Evolutionary conservation across 495 filamentous ascomycete genomes (phyloP).

Genomic region (Poronia punctata): DNA sequence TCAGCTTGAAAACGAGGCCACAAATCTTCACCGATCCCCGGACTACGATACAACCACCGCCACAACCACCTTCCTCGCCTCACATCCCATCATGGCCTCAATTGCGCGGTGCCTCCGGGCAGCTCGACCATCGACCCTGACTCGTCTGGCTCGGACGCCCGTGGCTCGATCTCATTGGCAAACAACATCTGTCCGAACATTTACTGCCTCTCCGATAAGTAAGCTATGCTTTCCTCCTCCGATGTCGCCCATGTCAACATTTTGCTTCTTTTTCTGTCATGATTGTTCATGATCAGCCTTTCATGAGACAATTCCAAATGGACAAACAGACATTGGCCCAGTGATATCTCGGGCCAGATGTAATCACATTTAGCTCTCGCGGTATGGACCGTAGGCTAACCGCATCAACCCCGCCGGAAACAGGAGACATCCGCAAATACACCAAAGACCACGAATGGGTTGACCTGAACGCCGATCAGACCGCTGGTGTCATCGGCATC

Average conservation of each 20-base stretch:
- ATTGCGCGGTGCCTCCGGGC: slow-evolving; percentile 41
- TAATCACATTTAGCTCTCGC: too few species aligned
- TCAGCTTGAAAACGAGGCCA: slow-evolving; percentile 13
- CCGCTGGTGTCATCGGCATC: slow-evolving; percentile 70
- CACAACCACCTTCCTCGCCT: not conserved
- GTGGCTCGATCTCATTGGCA: slow-evolving; percentile 23
- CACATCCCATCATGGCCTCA: slow-evolving; percentile 35
- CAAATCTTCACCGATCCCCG: not conserved
- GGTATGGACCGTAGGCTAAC: slow-evolving; percentile 8
- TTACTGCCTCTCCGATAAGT: slow-evolving; percentile 40
- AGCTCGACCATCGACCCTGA: slow-evolving; percentile 34
- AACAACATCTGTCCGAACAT: slow-evolving; percentile 27
- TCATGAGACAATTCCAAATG: too few species aligned
- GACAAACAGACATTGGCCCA: too few species aligned
- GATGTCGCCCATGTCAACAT: slow-evolving; percentile 19
- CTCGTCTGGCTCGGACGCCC: slow-evolving; percentile 29
- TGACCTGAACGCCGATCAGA: slow-evolving; percentile 69
- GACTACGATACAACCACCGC: slow-evolving; percentile 3
- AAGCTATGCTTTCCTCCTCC: slow-evolving; percentile 19
- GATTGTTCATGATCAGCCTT: too few species aligned
- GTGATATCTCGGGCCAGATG: too few species aligned
- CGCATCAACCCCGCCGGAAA: not conserved
- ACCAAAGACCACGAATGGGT: slow-evolving; percentile 99
- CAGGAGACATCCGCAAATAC: slow-evolving; percentile 70
- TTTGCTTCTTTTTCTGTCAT: too few species aligned